Evolutionary conservation across 148 eudicot genomes (phyloP).

Genomic region (Nepenthes mirabilis): DNA sequence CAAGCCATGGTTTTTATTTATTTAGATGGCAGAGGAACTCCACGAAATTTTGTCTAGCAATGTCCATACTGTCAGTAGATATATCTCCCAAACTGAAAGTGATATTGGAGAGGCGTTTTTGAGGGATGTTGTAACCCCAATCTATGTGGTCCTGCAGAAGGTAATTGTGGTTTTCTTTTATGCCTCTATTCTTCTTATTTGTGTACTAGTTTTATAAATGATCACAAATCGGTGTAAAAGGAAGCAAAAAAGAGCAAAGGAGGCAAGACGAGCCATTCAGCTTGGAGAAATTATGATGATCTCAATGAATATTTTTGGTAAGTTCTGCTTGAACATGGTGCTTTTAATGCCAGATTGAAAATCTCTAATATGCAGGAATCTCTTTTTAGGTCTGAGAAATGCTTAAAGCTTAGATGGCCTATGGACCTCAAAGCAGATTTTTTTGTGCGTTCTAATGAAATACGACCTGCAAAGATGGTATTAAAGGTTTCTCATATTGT

Average conservation of each 20-base stretch:
- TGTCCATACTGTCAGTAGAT: slow-evolving; percentile 45
- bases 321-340: slow-evolving; percentile 8
- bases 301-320: slow-evolving; percentile 98
- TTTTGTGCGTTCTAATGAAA: slow-evolving; percentile 50
- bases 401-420: slow-evolving; percentile 88
- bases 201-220: not conserved
- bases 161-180: slow-evolving; percentile 19
- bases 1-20: not conserved
- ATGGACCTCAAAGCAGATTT: slow-evolving; percentile 73
- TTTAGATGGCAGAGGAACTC: slow-evolving; percentile 72
- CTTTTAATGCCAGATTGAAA: not conserved
- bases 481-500: not conserved
- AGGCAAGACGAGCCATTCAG: slow-evolving; percentile 95
- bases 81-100: slow-evolving; percentile 30
- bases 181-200: not conserved
- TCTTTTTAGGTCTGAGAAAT: slow-evolving; percentile 58
- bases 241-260: slow-evolving; percentile 68
- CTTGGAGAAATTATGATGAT: slow-evolving; percentile 98
- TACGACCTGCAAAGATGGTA: slow-evolving; percentile 26
- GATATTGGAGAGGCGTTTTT: slow-evolving; percentile 57
- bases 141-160: slow-evolving; percentile 76
- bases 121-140: slow-evolving; percentile 62
- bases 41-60: slow-evolving; percentile 44
- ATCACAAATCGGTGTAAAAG: slow-evolving; percentile 21
- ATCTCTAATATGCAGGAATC: not conserved